Percentiles rank a stretch among this genome's conserved stretches.
Conservation (phyloP, 2,329 filamentous ascomycete species). For the Colletotrichum sp. region DNA sequence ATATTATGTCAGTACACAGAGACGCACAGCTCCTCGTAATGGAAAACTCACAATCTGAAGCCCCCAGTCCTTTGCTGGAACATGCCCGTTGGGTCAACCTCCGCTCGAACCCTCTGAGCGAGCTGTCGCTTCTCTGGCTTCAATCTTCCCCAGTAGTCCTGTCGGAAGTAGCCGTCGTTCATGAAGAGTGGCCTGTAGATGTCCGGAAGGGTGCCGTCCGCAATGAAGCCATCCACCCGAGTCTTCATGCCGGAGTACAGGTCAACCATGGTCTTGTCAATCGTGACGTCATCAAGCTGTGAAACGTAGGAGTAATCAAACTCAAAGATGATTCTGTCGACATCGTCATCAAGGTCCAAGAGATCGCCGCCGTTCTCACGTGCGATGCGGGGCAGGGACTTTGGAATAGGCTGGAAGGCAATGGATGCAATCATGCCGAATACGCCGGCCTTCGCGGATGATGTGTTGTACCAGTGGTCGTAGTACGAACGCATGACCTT, state of each 20-base stretch:
- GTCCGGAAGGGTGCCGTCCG: slow-evolving; percentile 35
- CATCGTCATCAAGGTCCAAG: slow-evolving; percentile 40
- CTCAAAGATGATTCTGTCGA: slow-evolving; percentile 47
- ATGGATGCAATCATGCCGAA: slow-evolving; percentile 31
- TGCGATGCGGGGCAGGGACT: slow-evolving; percentile 35
- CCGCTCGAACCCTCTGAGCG: slow-evolving; percentile 35
- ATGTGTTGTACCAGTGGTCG: slow-evolving; percentile 36
- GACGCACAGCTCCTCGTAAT: background rate
- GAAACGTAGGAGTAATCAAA: slow-evolving; percentile 44
- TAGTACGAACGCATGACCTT: slow-evolving; percentile 35
- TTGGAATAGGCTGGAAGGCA: slow-evolving; percentile 44
- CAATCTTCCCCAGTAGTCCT: slow-evolving; percentile 48
- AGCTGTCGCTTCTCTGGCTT: slow-evolving; percentile 36
- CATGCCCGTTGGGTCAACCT: slow-evolving; percentile 42
- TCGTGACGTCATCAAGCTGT: slow-evolving; percentile 29
- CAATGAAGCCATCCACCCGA: slow-evolving; percentile 33
- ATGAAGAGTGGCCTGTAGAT: slow-evolving; percentile 46
- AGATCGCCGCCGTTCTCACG: slow-evolving; percentile 39
- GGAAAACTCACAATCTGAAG: slow-evolving; percentile 36
- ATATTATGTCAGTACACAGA: background rate
- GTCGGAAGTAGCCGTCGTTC: slow-evolving; percentile 46
- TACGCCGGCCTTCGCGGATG: slow-evolving; percentile 17
- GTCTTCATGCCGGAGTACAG: slow-evolving; percentile 37
- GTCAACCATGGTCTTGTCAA: slow-evolving; percentile 39
- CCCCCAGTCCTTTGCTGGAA: slow-evolving; percentile 44